Base-by-base conservation (phyloP, 257 asterid species). In the Lithospermum erythrorhizon region DNA sequence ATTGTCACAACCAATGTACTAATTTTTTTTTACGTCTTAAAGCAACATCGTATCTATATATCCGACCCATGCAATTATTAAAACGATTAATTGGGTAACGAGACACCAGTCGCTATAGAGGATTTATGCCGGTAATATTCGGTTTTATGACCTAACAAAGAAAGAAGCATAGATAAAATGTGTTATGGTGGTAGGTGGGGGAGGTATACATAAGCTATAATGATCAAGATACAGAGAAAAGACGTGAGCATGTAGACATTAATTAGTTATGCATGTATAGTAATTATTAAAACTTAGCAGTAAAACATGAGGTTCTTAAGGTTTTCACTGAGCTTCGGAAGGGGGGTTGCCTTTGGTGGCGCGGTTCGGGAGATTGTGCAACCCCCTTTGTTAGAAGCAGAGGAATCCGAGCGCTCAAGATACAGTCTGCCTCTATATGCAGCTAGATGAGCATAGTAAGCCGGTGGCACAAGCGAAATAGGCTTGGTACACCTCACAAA, bases 401-500 rank as follows among this genome's bases (percentile, higher is more conserved):
- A 53, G 5, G 68, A 64, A 27, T 84, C 97, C 1, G 82, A 65
- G 4, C 89, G 82, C 2, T 89, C 94, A 8, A 87, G 87, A 72
- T 89, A 93, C 41, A 93, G 54, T 53, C 99, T 64, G 27, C 98
- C 99, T 72, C 99, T 75, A 32, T 89, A 93, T 0, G 99, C 99
- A 16, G 95, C 99, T 30, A 93, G 84, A 49, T 93, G 99, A 0
- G 99, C 99, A 21, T 93, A 93, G 23, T 93, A 89, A 53, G 81
- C 97, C 0, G 99, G 97, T 0, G 99, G 99, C 37, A 93, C 99
- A 76, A 93, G 53, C 16, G 99, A 93, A 21, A 93, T 75, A 20
- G 99, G 99, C 82, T 86, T 86, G 3, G 99, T 93, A 72, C 99
- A 93, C 81, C 97, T 79, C 61, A 84, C 89, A 65, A 81, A 93